These are phyloP conservation scores for Rhizopogon sp. DNA, from an alignment of 768 basidiomycete species.

Conservation along the genomic window DNA sequence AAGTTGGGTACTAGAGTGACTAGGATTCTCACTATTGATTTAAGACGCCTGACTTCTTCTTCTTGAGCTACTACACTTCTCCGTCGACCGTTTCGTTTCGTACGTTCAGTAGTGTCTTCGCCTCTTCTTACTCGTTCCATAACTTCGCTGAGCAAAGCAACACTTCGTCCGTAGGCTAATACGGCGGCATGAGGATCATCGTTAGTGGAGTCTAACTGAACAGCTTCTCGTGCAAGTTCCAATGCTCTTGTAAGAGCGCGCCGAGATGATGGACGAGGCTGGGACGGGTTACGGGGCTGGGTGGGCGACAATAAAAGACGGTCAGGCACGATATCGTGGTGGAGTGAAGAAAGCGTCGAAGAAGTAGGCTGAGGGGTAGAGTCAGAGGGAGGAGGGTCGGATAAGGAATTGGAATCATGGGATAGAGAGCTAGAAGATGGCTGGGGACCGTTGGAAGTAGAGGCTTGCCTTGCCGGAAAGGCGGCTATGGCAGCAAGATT, in stretches of 20 bases:
- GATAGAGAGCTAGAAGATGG: constrained; percentile 13
- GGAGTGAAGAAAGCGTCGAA: constrained; percentile 13
- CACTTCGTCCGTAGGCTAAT: constrained; percentile 83
- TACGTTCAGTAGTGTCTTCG: constrained; percentile 72
- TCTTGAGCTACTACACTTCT: constrained; percentile 86
- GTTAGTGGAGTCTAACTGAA: constrained; percentile 81
- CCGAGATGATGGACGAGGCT: constrained; percentile 67
- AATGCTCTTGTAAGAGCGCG: constrained; percentile 82
- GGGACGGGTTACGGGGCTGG: constrained; percentile 37
- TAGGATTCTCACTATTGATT: constrained; percentile 69
- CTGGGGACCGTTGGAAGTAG: constrained; percentile 24
- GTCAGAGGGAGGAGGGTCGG: constrained; percentile 39
- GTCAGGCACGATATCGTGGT: constrained; percentile 39
- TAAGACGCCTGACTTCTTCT: constrained; percentile 82
- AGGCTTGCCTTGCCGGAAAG: constrained; percentile 45
- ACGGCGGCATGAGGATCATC: constrained; percentile 88
- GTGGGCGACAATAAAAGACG: constrained; percentile 39
- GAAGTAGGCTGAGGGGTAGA: constrained; percentile 23
- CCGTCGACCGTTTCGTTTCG: constrained; percentile 55
- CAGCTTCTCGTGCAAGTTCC: constrained; percentile 86
- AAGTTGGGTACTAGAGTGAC: constrained; percentile 1
- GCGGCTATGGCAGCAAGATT: constrained; percentile 55
- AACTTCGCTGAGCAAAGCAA: constrained; percentile 82
- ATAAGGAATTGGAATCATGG: constrained; percentile 44
- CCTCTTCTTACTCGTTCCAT: constrained; percentile 88